Evolutionary conservation across 352 stramenopile species (phyloP), one percentile per base, ranked within the genome.

Genomic region (Blastocystis sp.): DNA sequence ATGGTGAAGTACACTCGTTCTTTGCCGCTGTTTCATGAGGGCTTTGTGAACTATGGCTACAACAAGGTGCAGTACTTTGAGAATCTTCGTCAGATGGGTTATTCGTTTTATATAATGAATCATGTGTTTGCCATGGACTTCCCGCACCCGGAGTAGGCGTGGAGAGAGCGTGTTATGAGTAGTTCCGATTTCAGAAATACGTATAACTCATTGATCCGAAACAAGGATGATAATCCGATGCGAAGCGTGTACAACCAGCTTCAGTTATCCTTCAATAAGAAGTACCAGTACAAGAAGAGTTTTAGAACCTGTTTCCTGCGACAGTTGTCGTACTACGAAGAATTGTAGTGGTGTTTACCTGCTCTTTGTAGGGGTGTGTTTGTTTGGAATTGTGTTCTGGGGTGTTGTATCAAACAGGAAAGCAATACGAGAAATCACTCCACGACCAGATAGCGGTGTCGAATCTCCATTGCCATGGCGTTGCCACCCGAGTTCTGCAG

Each of bases 61-160:
- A 88, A 88, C 29, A 88, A 88, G 29, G 78, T 88, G 21, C 78
- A 88, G 3, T 88, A 78, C 62, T 88, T 88, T 78, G 78, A 88
- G 10, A 74, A 88, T 24, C 31, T 88, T 26, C 78, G 78, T 10
- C 65, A 88, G 37, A 78, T 88, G 62, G 78, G 78, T 51, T 88
- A 82, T 3, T 39, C 59, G 13, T 88, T 88, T 50, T 78, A 65
- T 21, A 59, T 88, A 35, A 51, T 88, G 16, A 88, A 88, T 3
- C 33, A 88, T 37, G 78, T 69, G 50, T 88, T 88, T 88, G 78
- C 78, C 0, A 88, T 88, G 78, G 78, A 88, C 67, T 88, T 88
- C 35, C 78, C 78, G 26, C 78, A 88, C 67, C 78, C 78, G 29
- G 65, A 78, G 70, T 80, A 80, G 63, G 63, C 16, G 6, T 6